A percentile compares a stretch with the other conserved stretches of the same genome.
Evolutionary conservation across 768 basidiomycete genomes (phyloP).

Genomic region (Russula virescens): DNA sequence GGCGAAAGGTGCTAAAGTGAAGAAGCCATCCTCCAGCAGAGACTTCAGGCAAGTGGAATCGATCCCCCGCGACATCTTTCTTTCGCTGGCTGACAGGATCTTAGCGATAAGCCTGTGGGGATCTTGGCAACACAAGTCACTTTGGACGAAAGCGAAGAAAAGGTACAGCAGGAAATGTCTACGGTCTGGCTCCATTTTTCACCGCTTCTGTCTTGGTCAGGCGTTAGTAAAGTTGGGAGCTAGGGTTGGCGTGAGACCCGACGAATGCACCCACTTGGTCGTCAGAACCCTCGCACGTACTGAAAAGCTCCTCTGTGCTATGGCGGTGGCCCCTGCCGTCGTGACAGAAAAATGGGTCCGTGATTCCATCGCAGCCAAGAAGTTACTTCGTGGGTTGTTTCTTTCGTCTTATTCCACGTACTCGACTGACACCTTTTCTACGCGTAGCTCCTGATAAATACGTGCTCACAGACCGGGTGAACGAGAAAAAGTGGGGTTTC

Average conservation of each 20-base stretch:
- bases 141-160: slow-evolving; percentile 51
- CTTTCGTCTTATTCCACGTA: background rate
- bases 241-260: slow-evolving; percentile 51
- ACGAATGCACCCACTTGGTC: slow-evolving; percentile 77
- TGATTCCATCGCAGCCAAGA: slow-evolving; percentile 48
- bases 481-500: slow-evolving; percentile 64
- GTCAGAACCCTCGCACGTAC: slow-evolving; percentile 67
- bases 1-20: slow-evolving; percentile 5
- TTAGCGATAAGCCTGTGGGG: slow-evolving; percentile 33
- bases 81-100: background rate
- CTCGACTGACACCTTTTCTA: background rate
- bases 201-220: slow-evolving; percentile 34
- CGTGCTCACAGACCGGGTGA: slow-evolving; percentile 50
- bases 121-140: slow-evolving; percentile 66
- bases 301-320: slow-evolving; percentile 80
- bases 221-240: slow-evolving; percentile 59
- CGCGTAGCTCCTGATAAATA: slow-evolving; percentile 58
- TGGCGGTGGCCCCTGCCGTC: slow-evolving; percentile 57
- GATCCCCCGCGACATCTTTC: background rate
- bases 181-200: background rate
- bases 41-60: slow-evolving; percentile 6
- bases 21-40: background rate
- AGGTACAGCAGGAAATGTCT: slow-evolving; percentile 38
- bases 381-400: slow-evolving; percentile 54
- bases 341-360: slow-evolving; percentile 65